phyloP scores from a whole-genome alignment of 768 basidiomycete species.

The Leccinum disarticulatum region DNA sequence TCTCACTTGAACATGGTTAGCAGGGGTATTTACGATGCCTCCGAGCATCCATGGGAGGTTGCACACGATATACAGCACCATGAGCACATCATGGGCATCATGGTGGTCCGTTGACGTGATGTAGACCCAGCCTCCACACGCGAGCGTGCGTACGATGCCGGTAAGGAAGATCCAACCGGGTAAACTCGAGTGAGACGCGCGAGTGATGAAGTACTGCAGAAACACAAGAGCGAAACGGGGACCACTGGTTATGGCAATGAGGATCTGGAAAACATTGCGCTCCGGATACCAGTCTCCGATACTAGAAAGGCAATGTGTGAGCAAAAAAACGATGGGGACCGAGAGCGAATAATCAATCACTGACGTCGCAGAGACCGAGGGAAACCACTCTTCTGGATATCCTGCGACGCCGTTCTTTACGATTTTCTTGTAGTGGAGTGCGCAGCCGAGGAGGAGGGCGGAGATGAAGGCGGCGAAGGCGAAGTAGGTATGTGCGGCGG shows the following conservation, averaged over 20 bases:
- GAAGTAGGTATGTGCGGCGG: slow-evolving; percentile 63
- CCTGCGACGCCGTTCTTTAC: slow-evolving; percentile 82
- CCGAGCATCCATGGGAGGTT: slow-evolving; percentile 91
- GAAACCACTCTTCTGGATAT: slow-evolving; percentile 89
- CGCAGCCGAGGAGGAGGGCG: slow-evolving; percentile 63
- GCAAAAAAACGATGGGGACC: background rate
- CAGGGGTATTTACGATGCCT: slow-evolving; percentile 56
- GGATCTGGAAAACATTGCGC: slow-evolving; percentile 78
- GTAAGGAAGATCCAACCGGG: slow-evolving; percentile 54
- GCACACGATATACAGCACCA: slow-evolving; percentile 83
- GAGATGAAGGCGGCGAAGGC: slow-evolving; percentile 62
- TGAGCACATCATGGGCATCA: slow-evolving; percentile 80
- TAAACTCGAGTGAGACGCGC: slow-evolving; percentile 40
- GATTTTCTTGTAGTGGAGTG: slow-evolving; percentile 78
- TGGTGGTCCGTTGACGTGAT: slow-evolving; percentile 85
- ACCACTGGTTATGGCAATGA: slow-evolving; percentile 86
- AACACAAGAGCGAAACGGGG: slow-evolving; percentile 70
- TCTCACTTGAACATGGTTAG: slow-evolving; percentile 38
- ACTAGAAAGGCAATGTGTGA: slow-evolving; percentile 38
- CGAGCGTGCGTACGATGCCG: slow-evolving; percentile 71
- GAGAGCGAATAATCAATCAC: slow-evolving; percentile 23
- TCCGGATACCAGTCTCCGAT: slow-evolving; percentile 93
- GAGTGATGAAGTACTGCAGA: slow-evolving; percentile 61
- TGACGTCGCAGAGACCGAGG: slow-evolving; percentile 84
- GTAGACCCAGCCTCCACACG: slow-evolving; percentile 91